These are phyloP conservation scores for Ceratorhiza oryzae-sativae DNA, from an alignment of 1,284 basidiomycete genomes.

Conservation along the genomic window DNA sequence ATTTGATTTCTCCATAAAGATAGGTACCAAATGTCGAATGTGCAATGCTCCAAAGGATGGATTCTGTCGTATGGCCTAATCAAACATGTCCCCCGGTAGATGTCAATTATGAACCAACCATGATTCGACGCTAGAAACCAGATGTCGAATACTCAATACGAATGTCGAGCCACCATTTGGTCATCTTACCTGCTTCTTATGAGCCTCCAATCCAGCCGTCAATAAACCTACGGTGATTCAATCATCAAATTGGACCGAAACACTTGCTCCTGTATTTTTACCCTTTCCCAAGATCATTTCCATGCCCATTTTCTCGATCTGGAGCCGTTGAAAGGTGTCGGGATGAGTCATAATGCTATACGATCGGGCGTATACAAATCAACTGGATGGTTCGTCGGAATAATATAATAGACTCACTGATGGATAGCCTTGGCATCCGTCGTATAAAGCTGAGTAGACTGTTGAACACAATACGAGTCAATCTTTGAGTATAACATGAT, in stretches of 20 bases:
- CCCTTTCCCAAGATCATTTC: constrained; percentile 37
- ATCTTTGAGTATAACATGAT: background rate
- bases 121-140: constrained; percentile 37
- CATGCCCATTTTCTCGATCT: background rate
- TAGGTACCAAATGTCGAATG: constrained; percentile 36
- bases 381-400: no score
- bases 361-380: no score
- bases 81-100: background rate
- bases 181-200: constrained; percentile 20
- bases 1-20: constrained; percentile 40
- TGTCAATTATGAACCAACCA: constrained; percentile 6
- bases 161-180: no score
- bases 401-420: background rate
- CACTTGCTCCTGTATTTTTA: background rate
- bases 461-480: background rate
- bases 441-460: constrained; percentile 13
- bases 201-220: constrained; percentile 11
- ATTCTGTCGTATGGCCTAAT: background rate
- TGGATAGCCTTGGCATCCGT: constrained; percentile 38
- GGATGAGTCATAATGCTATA: constrained; percentile 4
- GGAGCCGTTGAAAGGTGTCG: background rate
- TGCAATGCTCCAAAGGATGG: constrained; percentile 41
- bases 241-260: background rate
- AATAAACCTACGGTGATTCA: background rate
- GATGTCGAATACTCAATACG: background rate